Evolutionary conservation across 2,329 filamentous ascomycete species (phyloP), one percentile per base, ranked within the genome.

Genomic region (Tothia fuscella): DNA sequence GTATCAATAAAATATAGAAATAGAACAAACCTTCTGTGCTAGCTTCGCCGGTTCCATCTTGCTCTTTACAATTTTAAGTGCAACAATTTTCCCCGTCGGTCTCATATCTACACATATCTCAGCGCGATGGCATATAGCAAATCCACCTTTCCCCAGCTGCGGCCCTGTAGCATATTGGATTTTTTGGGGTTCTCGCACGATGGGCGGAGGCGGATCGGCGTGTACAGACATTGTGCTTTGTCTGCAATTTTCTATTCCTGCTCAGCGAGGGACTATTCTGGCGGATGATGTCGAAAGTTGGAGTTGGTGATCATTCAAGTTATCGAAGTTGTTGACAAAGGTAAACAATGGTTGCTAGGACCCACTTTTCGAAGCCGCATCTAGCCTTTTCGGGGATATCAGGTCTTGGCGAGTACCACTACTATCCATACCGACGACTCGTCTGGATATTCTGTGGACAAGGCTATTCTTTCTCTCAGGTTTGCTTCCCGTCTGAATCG

Each of bases 1-100:
- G 24, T 13, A 28, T 37, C 5, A 42, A 24, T 20, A 32, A 13
- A 16, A 31, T 60, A 39, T 22, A 21, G 7, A 9, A 31, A 7
- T 38, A 19, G 7, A 16, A 26, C 34, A 39, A 47, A 85, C 82
- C 77, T 88, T 88, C 61, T 88, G 82, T 56, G 84, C 81, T 72
- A 88, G 81, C 61, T 87, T 88, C 45, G 75, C n/a, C 6, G 81
- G 80, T 54, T 70, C 67, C 82, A 88, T 88, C 56, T 80, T 76
- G 53, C 80, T 83, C 64, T 80, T 83, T 55, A 89, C 83, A 55
- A 89, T 85, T 66, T 89, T 89, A 52, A 89, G 67, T 33, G 83
- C 83, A 56, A 78, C 81, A 49, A 72, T 72, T 54, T 80, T 77
- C 53, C 73, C 80, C 5, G 74, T 75, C 9, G 78, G 62, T 47